Evolutionary conservation across 2,329 filamentous ascomycete genomes (phyloP), one percentile per base, ranked within the genome.

Genomic region (Kalaharituber pfeilii): DNA sequence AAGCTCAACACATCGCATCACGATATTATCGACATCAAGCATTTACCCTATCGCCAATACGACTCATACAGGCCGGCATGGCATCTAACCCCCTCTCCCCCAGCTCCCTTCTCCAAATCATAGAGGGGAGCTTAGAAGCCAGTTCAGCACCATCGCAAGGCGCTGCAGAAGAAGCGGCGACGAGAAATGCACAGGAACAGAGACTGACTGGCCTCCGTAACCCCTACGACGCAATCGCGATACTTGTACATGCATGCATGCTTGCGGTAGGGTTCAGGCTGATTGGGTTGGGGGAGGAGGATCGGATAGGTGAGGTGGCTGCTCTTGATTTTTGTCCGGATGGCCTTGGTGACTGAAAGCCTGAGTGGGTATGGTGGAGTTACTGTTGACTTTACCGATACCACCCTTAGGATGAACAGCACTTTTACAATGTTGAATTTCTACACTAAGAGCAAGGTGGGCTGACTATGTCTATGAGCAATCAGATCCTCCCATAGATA

Each of bases 171-270:
- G n/a, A n/a, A n/a, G n/a, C n/a, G n/a, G n/a, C n/a, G n/a, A n/a
- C n/a, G n/a, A n/a, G n/a, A n/a, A n/a, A n/a, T n/a, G n/a, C n/a
- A n/a, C n/a, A n/a, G n/a, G n/a, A n/a, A n/a, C 54, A 49, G 15
- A 24, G 47, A 39, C 5, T 30, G 26, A 56, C 51, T 13, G 52
- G 55, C 20, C 60, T 62, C 25, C 60, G 56, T 25, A 52, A 53
- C 66, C 69, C 45, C 66, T 70, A 60, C 62, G 88, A 96, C 70
- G 86, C 83, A 49, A 73, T 95, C 57, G 86, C 86, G 15, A 76
- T 96, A 24, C 81, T 93, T 59, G 74, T 81, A 20, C 89, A 98
- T 68, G 83, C 86, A 2, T 86, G 81, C 64, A 84, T 96, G 80
- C 67, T 78, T 24, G 80, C 81, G 7, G 78, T 89, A 2, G 84